Conservation (phyloP, 2,329 filamentous ascomycete genomes). For the Claviceps digitariae region DNA sequence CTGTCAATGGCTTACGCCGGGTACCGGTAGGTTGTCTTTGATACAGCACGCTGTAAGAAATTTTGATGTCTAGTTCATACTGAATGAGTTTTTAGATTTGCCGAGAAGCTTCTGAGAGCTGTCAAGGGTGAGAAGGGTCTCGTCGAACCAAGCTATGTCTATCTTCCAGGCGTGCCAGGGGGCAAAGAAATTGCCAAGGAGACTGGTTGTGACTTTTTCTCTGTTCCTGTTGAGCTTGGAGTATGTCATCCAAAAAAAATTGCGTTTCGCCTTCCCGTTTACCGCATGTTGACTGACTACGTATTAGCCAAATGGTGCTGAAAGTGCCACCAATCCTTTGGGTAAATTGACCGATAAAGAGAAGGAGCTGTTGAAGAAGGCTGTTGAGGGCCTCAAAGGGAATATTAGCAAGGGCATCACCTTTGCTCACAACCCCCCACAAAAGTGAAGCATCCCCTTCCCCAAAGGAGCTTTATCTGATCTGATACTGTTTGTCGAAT, state of each 20-base stretch:
- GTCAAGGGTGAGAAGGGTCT: conserved; percentile 81
- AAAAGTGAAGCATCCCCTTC: conserved; percentile 53
- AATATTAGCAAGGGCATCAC: conserved; percentile 91
- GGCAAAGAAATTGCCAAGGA: conserved; percentile 76
- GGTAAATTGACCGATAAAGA: conserved; percentile 69
- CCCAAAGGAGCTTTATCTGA: conserved; percentile 15
- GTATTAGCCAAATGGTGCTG: conserved; percentile 60
- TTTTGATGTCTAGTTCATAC: conserved; percentile 3
- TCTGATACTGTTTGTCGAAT: conserved; percentile 15
- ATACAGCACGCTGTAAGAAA: neutral
- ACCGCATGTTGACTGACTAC: conserved; percentile 16
- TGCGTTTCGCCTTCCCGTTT: neutral
- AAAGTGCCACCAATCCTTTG: conserved; percentile 75
- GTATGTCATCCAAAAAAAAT: conserved; percentile 47
- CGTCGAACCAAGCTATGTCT: conserved; percentile 89
- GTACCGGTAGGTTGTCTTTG: conserved; percentile 51
- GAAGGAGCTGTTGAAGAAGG: conserved; percentile 70
- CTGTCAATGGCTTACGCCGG: conserved; percentile 94
- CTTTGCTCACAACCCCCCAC: conserved; percentile 76
- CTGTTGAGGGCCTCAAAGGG: conserved; percentile 66
- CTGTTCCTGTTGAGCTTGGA: conserved; percentile 87
- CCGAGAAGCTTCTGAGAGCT: conserved; percentile 87
- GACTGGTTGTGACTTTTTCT: conserved; percentile 86
- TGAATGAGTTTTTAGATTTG: conserved; percentile 47
- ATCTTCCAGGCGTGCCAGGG: conserved; percentile 78